Percentiles rank a stretch among this genome's conserved stretches.
Conservation (phyloP, 768 basidiomycete species). For the Chalciporus piperatus region DNA sequence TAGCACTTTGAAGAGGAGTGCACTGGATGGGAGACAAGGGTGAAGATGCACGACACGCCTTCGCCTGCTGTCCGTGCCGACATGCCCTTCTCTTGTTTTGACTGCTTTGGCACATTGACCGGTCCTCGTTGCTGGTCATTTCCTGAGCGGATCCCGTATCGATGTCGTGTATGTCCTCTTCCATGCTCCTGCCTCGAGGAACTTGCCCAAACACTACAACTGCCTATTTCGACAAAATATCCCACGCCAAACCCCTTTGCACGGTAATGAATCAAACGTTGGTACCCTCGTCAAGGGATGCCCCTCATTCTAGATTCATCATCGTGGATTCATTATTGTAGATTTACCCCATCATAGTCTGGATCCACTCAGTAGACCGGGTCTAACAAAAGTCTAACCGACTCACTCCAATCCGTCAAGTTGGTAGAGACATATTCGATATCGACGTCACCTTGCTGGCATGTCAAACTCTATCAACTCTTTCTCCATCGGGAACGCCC, state of each 20-base stretch:
- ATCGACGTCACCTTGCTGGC: too few species aligned
- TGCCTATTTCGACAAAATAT: constrained; percentile 13
- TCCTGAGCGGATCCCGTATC: constrained; percentile 21
- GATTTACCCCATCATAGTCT: too few species aligned
- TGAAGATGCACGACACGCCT: constrained; percentile 37
- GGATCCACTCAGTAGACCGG: too few species aligned
- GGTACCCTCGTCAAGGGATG: too few species aligned
- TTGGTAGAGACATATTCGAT: too few species aligned
- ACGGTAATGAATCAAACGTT: constrained; percentile 23
- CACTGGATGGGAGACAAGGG: constrained; percentile 38
- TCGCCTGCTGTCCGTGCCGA: constrained; percentile 33
- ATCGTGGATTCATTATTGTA: too few species aligned
- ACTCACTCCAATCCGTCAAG: too few species aligned
- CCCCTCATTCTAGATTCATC: too few species aligned
- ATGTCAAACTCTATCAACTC: too few species aligned
- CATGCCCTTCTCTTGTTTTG: constrained; percentile 34
- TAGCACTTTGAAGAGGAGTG: constrained; percentile 32
- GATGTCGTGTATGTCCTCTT: constrained; percentile 9
- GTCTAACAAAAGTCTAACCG: too few species aligned
- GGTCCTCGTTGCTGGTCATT: constrained; percentile 26
- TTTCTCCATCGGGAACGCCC: too few species aligned
- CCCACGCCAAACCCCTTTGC: constrained; percentile 23
- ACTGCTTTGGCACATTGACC: constrained; percentile 24
- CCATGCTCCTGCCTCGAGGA: constrained; percentile 32
- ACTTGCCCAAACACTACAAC: constrained; percentile 19